A percentile compares a stretch with the other conserved stretches of the same genome.
Conservation (phyloP, 1,139 yeast species). For the Kodamaea derodonti region DNA sequence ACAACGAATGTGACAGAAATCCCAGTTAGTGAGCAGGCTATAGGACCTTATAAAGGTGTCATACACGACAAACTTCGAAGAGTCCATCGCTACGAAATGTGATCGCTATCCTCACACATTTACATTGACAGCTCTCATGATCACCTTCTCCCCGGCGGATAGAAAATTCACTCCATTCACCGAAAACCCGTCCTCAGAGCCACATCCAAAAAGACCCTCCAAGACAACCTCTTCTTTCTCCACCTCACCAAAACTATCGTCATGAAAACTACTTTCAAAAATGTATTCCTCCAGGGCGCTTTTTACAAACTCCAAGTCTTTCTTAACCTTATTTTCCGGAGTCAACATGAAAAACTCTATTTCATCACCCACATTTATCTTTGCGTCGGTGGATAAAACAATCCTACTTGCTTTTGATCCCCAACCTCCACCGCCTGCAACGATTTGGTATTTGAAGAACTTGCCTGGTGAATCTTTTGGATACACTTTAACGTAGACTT, state of each 20-base stretch:
- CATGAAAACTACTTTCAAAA: constrained; percentile 33
- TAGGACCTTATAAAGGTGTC: too few species aligned
- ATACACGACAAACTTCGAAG: too few species aligned
- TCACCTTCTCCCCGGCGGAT: constrained; percentile 40
- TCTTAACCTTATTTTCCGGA: constrained; percentile 26
- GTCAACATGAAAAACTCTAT: constrained; percentile 48
- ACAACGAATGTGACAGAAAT: too few species aligned
- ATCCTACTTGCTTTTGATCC: constrained; percentile 58
- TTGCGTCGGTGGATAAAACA: constrained; percentile 56
- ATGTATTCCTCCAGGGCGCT: background rate
- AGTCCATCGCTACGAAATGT: too few species aligned
- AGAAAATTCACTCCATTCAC: constrained; percentile 36
- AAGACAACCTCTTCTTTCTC: constrained; percentile 10
- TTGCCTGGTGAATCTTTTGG: constrained; percentile 13
- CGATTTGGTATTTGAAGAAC: constrained; percentile 39
- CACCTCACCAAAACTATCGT: constrained; percentile 18
- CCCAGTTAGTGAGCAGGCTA: too few species aligned
- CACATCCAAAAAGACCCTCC: constrained; percentile 38
- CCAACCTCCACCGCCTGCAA: constrained; percentile 70
- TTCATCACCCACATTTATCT: constrained; percentile 39
- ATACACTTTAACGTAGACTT: constrained; percentile 42
- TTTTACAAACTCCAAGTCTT: constrained; percentile 1
- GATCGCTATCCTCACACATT: too few species aligned
- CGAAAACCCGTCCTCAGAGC: constrained; percentile 44
- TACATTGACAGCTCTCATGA: constrained; percentile 1